A percentile compares a stretch with the other conserved stretches of the same genome.
These are phyloP conservation scores for Auxenochlorella protothecoides DNA, from an alignment of 139 green algal genomes.

Conservation along the genomic window DNA sequence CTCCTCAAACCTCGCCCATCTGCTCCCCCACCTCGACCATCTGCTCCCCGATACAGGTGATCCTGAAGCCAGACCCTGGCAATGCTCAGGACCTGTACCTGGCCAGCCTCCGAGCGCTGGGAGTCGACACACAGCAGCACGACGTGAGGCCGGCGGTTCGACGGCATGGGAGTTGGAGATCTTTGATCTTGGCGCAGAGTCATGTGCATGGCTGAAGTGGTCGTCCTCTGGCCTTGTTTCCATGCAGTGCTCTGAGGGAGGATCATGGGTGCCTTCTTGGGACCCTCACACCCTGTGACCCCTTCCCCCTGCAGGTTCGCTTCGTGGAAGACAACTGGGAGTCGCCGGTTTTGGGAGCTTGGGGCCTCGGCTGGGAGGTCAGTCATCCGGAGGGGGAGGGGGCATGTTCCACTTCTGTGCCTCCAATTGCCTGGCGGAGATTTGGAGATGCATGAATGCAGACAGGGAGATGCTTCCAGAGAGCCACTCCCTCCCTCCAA, in stretches of 20 bases:
- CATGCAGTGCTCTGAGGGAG: too few species aligned
- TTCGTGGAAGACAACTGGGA: slow-evolving; percentile 99
- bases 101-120: slow-evolving; percentile 74
- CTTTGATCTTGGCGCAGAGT: too few species aligned
- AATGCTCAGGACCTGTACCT: slow-evolving; percentile 97
- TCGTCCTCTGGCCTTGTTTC: too few species aligned
- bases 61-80: slow-evolving; percentile 95
- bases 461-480: too few species aligned
- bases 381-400: background rate
- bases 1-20: background rate
- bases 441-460: too few species aligned
- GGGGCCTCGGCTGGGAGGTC: slow-evolving; percentile 93
- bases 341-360: slow-evolving; percentile 88
- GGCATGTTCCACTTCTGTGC: too few species aligned
- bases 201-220: too few species aligned
- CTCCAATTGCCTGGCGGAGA: too few species aligned
- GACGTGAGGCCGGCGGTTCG: slow-evolving; percentile 38
- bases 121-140: slow-evolving; percentile 73
- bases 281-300: too few species aligned
- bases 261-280: too few species aligned
- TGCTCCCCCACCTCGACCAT: background rate
- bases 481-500: background rate
- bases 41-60: slow-evolving; percentile 59
- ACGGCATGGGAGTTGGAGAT: too few species aligned
- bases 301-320: slow-evolving; percentile 6